These are phyloP conservation scores for Kwoniella botswanensis DNA, from an alignment of 768 basidiomycete genomes.

Conservation along the genomic window DNA sequence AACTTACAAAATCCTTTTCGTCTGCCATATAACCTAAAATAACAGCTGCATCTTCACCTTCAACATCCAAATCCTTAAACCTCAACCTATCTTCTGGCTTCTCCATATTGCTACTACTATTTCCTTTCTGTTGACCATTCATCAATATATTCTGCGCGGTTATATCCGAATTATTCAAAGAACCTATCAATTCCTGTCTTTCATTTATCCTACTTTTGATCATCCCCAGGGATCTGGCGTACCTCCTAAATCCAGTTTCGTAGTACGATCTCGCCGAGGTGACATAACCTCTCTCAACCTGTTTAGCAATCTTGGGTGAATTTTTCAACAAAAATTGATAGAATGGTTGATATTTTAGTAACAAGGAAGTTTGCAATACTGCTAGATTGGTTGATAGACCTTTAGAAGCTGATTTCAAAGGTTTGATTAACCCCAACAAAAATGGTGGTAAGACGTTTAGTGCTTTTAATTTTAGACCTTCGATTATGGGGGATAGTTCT, in stretches of 20 bases:
- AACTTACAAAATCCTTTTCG: conserved; percentile 79
- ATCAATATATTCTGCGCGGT: conserved; percentile 32
- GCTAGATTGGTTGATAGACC: conserved; percentile 79
- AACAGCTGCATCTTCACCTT: conserved; percentile 62
- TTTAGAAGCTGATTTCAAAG: conserved; percentile 73
- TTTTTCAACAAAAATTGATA: conserved; percentile 85
- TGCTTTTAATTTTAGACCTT: conserved; percentile 86
- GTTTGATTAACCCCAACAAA: conserved; percentile 80
- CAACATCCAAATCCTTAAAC: conserved; percentile 77
- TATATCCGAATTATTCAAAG: conserved; percentile 60
- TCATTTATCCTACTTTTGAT: conserved; percentile 70
- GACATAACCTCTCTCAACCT: conserved; percentile 85
- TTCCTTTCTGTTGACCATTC: conserved; percentile 48
- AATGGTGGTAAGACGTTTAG: conserved; percentile 85
- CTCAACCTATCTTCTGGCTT: conserved; percentile 63
- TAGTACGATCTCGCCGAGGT: conserved; percentile 85
- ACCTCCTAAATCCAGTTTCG: conserved; percentile 92
- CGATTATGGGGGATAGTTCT: conserved; percentile 79
- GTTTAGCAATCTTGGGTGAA: conserved; percentile 77
- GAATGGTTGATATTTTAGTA: conserved; percentile 80
- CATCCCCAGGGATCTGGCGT: conserved; percentile 77
- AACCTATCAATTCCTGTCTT: conserved; percentile 69
- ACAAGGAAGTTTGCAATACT: conserved; percentile 82
- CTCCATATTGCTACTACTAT: conserved; percentile 5
- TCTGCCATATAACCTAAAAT: conserved; percentile 87